Percentiles rank a stretch among this genome's conserved stretches.
These are phyloP conservation scores for Polyplosphaeria fusca DNA, from an alignment of 495 filamentous ascomycete genomes.

Conservation along the genomic window DNA sequence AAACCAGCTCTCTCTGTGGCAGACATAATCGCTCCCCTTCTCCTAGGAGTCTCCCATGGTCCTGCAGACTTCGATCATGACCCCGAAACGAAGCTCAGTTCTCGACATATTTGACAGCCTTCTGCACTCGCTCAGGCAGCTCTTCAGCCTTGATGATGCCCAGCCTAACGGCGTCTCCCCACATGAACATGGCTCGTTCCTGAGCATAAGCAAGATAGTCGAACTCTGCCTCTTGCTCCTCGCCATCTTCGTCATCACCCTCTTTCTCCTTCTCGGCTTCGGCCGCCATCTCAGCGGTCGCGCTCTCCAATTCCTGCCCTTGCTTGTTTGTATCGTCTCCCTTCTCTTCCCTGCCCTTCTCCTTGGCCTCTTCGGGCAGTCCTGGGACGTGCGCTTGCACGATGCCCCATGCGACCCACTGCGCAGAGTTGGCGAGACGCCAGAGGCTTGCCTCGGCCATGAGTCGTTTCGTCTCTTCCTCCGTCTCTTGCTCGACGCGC, in stretches of 20 bases:
- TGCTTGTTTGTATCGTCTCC: conserved; percentile 2
- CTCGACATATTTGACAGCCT: conserved; percentile 29
- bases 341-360: conserved; percentile 6
- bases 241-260: conserved; percentile 31
- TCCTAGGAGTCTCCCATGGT: too few relatives aligned
- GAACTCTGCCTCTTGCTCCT: conserved; percentile 66
- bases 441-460: conserved; percentile 77
- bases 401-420: conserved; percentile 96
- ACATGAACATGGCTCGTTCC: conserved; percentile 86
- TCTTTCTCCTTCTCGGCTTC: conserved; percentile 4
- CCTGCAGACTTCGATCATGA: too few relatives aligned
- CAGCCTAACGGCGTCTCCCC: conserved; percentile 76
- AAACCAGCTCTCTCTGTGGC: too few relatives aligned
- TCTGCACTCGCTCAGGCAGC: conserved; percentile 53
- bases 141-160: conserved; percentile 70
- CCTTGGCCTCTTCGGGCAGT: conserved; percentile 40
- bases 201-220: conserved; percentile 91
- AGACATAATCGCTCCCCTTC: too few relatives aligned
- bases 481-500: conserved; percentile 55
- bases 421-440: conserved; percentile 79
- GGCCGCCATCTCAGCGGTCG: conserved; percentile 18
- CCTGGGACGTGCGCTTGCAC: conserved; percentile 85
- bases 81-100: too few relatives aligned
- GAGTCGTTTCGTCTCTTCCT: conserved; percentile 63
- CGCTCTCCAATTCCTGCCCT: conserved; percentile 11